Percentiles rank a stretch among this genome's conserved stretches.
These are phyloP conservation scores for Sequoiadendron giganteum DNA, from an alignment of 75 land plant species.

Conservation along the genomic window DNA sequence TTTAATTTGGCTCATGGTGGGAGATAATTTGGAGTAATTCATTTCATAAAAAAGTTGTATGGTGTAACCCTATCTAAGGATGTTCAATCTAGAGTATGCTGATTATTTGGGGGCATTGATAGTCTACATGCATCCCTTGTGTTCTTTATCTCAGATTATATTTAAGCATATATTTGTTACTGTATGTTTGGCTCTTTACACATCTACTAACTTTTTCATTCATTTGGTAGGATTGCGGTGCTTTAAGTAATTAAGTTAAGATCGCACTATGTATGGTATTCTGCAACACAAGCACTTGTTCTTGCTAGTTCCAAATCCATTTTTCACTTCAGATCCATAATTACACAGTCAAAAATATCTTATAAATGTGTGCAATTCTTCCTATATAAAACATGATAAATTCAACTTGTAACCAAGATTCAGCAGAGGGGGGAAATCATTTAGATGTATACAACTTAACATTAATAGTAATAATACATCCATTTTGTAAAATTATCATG, in stretches of 20 bases:
- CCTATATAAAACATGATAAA: background rate
- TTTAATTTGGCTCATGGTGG: background rate
- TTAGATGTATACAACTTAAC: too few species aligned
- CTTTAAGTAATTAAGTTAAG: background rate
- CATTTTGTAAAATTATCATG: background rate
- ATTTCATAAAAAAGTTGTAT: too few species aligned
- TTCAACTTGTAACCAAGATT: background rate
- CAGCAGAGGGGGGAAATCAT: background rate
- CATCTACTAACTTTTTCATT: background rate
- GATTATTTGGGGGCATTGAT: background rate
- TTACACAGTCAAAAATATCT: background rate
- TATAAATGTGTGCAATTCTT: background rate
- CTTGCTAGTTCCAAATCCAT: background rate
- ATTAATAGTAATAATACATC: too few species aligned
- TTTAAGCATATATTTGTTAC: background rate
- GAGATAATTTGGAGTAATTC: background rate
- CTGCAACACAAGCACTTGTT: background rate
- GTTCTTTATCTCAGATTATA: background rate
- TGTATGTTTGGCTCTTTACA: background rate
- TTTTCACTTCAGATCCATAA: background rate
- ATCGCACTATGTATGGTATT: background rate
- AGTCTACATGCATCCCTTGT: background rate
- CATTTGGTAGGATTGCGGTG: background rate
- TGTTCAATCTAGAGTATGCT: background rate
- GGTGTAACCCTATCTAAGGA: background rate